Percentiles rank a stretch among this genome's conserved stretches.
These are phyloP conservation scores for Lasiodiplodia citricola DNA, from an alignment of 2,329 filamentous ascomycete genomes.

Conservation along the genomic window DNA sequence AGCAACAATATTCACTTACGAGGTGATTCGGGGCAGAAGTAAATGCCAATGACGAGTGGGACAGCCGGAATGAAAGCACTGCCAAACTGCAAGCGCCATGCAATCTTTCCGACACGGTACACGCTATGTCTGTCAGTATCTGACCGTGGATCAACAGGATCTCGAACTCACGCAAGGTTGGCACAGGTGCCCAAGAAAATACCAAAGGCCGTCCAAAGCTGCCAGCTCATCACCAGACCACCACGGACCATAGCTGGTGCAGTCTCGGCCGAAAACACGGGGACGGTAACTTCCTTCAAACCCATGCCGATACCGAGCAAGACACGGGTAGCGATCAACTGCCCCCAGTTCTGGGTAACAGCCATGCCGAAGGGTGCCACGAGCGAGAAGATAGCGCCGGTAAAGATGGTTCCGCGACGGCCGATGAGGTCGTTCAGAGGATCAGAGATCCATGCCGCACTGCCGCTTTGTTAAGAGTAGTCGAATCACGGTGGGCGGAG, in stretches of 20 bases:
- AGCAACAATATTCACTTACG: conserved; percentile 13
- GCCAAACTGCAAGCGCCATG: conserved; percentile 48
- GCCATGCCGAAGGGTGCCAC: conserved; percentile 44
- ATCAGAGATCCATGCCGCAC: conserved; percentile 34
- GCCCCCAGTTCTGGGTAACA: conserved; percentile 44
- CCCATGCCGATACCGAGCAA: conserved; percentile 51
- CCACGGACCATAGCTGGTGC: conserved; percentile 46
- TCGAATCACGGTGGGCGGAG: too few relatives aligned
- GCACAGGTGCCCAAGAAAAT: conserved; percentile 53
- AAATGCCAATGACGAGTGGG: conserved; percentile 46
- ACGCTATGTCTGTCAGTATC: conserved; percentile 31
- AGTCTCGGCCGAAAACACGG: conserved; percentile 48
- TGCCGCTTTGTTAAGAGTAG: neutral
- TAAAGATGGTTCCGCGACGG: conserved; percentile 38
- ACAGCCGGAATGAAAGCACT: conserved; percentile 47
- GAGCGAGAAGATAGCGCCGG: conserved; percentile 36
- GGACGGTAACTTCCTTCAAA: conserved; percentile 51
- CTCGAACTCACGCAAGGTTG: conserved; percentile 38
- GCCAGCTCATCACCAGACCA: conserved; percentile 54
- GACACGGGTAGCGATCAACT: conserved; percentile 46
- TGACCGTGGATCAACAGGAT: conserved; percentile 33
- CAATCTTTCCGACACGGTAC: conserved; percentile 40
- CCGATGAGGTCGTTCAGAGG: conserved; percentile 37
- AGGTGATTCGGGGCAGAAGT: conserved; percentile 49
- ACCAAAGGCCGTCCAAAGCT: conserved; percentile 51